These are phyloP conservation scores for Termitomyces sp. DNA, from an alignment of 768 basidiomycete species.

Conservation along the genomic window DNA sequence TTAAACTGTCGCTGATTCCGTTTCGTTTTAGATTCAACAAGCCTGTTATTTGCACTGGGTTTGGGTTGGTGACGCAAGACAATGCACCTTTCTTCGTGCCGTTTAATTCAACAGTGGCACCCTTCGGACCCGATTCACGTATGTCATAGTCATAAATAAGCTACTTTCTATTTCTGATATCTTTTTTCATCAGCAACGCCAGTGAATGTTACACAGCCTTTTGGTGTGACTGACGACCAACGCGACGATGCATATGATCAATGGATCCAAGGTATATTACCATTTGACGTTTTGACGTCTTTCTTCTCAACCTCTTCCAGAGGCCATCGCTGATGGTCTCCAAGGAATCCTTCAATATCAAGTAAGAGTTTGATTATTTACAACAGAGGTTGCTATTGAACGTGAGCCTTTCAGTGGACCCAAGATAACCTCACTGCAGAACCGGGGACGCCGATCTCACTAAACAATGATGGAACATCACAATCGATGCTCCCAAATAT, in stretches of 20 bases:
- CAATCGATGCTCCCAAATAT: conserved; percentile 22
- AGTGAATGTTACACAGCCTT: conserved; percentile 20
- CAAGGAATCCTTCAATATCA: conserved; percentile 45
- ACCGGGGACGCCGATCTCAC: conserved; percentile 40
- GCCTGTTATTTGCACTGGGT: conserved; percentile 45
- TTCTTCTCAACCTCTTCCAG: conserved; percentile 18
- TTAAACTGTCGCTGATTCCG: background rate
- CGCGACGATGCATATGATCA: conserved; percentile 46
- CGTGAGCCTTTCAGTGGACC: conserved; percentile 40
- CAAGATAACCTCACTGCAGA: conserved; percentile 42
- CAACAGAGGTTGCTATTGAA: background rate
- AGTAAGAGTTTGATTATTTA: conserved; percentile 14
- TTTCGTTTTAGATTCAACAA: conserved; percentile 41
- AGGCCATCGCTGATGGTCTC: conserved; percentile 34
- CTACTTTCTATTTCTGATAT: background rate
- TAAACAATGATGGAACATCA: conserved; percentile 25
- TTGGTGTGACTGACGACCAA: conserved; percentile 48
- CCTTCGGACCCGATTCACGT: conserved; percentile 31
- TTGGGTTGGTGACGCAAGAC: conserved; percentile 57
- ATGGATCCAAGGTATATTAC: conserved; percentile 41
- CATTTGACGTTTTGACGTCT: background rate
- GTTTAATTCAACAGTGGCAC: conserved; percentile 46
- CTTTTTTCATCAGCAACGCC: background rate
- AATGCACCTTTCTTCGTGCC: conserved; percentile 53
- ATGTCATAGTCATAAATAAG: conserved; percentile 9